Percentiles rank a stretch among this genome's conserved stretches.
These are phyloP conservation scores for Neophaeococcomyces aloes DNA, from an alignment of 2,329 filamentous ascomycete genomes.

Conservation along the genomic window DNA sequence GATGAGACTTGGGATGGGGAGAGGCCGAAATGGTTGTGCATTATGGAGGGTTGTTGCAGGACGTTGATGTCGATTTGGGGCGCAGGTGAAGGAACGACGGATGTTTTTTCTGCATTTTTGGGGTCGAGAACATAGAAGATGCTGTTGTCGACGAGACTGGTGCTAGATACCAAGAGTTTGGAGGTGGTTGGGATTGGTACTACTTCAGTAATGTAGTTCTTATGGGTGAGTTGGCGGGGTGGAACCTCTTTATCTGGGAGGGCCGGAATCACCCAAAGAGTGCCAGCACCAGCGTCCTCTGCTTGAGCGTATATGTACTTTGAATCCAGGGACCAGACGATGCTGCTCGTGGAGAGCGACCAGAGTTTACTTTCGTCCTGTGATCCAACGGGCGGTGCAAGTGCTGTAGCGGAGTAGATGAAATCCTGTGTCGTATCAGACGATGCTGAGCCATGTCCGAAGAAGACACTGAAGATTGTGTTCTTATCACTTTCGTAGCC, in stretches of 20 bases:
- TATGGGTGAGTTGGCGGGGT: conserved; percentile 29
- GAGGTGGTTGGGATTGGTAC: conserved; percentile 26
- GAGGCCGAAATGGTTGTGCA: conserved; percentile 28
- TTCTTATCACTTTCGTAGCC: conserved; percentile 40
- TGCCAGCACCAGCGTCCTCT: conserved; percentile 33
- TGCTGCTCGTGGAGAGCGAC: conserved; percentile 31
- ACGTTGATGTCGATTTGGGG: conserved; percentile 26
- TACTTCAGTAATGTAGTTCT: conserved; percentile 33
- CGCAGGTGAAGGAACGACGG: conserved; percentile 30
- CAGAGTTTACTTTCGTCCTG: conserved; percentile 26
- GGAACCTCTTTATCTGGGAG: conserved; percentile 6
- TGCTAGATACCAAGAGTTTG: conserved; percentile 34
- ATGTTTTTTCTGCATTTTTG: conserved; percentile 20
- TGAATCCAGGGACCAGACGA: conserved; percentile 35
- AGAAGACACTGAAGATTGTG: conserved; percentile 30
- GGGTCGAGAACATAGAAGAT: conserved; percentile 34
- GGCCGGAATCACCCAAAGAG: conserved; percentile 29
- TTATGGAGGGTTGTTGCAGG: not conserved
- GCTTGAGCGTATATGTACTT: conserved; percentile 32
- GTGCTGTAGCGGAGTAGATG: not conserved
- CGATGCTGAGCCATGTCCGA: not conserved
- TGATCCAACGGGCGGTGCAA: not conserved
- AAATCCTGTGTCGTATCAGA: no score
- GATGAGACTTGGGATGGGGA: conserved; percentile 33
- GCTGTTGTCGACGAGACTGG: conserved; percentile 36